phyloP scores from a whole-genome alignment of 225 moss, liverwort and hornwort species.

The Rhytidiadelphus loreus region DNA sequence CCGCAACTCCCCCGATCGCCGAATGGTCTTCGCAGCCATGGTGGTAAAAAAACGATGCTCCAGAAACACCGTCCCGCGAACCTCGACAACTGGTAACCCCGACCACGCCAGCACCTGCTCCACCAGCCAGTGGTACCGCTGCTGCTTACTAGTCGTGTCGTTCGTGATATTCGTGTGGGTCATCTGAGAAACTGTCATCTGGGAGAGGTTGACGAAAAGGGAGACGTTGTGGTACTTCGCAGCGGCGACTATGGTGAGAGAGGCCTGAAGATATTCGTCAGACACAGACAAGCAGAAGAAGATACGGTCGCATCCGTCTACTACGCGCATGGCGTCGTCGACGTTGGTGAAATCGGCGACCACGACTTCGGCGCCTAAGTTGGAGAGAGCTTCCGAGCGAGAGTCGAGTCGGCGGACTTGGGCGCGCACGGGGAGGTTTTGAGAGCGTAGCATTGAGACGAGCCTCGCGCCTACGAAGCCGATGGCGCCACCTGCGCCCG shows the following conservation, averaged over 20 bases:
- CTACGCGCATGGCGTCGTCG: constrained; percentile 2
- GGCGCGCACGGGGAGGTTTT: constrained; percentile 1
- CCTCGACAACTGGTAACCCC: background rate
- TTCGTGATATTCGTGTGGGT: constrained; percentile 3
- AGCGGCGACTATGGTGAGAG: background rate
- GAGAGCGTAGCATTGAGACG: background rate
- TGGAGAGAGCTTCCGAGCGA: background rate
- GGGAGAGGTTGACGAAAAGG: constrained; percentile 17
- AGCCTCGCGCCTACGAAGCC: constrained; percentile 5
- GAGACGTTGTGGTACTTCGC: constrained; percentile 10
- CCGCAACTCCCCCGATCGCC: background rate
- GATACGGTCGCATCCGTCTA: constrained; percentile 10
- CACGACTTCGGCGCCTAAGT: background rate
- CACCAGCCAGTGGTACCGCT: constrained; percentile 10
- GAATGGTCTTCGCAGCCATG: constrained; percentile 13
- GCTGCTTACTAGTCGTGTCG: background rate
- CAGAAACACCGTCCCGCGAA: constrained; percentile 15
- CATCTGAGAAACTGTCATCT: constrained; percentile 17
- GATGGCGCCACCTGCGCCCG: constrained; percentile 13
- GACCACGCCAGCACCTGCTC: constrained; percentile 20
- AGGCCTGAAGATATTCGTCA: constrained; percentile 6
- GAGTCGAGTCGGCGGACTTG: constrained; percentile 11
- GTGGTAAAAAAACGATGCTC: background rate
- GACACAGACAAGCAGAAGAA: constrained; percentile 18
- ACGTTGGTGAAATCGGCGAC: constrained; percentile 6